phyloP scores from a whole-genome alignment of 1,139 yeast genomes.

The Hyphopichia burtonii region DNA sequence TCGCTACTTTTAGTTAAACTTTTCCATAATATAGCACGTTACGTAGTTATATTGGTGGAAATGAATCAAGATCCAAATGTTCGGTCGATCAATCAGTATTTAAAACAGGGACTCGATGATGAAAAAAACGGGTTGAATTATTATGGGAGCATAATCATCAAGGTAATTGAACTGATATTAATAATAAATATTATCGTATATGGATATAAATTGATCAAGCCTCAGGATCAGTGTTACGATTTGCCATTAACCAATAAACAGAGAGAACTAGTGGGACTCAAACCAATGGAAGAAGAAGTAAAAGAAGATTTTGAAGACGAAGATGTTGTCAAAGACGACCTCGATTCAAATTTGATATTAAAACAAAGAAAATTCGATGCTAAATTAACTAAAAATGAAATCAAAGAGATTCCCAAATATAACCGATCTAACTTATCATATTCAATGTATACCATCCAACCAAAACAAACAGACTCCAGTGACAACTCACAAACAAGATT shows the following conservation, averaged over 20 bases:
- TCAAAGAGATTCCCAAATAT: constrained; percentile 8
- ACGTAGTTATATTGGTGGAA: background rate
- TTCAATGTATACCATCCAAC: constrained; percentile 4
- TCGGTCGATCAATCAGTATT: background rate
- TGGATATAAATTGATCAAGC: constrained; percentile 19
- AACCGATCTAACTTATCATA: constrained; percentile 5
- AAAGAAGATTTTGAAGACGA: constrained; percentile 1
- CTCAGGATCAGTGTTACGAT: constrained; percentile 43
- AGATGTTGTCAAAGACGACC: constrained; percentile 6
- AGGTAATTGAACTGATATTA: constrained; percentile 11
- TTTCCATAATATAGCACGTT: constrained; percentile 13
- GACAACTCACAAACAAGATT: background rate
- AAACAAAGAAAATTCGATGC: constrained; percentile 7
- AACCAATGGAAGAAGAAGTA: constrained; percentile 9
- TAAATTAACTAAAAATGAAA: background rate
- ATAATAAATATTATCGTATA: constrained; percentile 17
- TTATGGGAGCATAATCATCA: constrained; percentile 2
- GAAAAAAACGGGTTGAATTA: background rate
- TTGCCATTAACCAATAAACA: constrained; percentile 40
- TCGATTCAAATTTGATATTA: constrained; percentile 7
- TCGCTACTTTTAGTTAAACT: constrained; percentile 17
- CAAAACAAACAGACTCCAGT: background rate
- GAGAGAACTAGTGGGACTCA: constrained; percentile 35
- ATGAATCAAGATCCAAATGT: constrained; percentile 3
- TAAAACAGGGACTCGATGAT: background rate